Evolutionary conservation across 441 rosid genomes (phyloP).

Genomic region (Euphorbia corollata): DNA sequence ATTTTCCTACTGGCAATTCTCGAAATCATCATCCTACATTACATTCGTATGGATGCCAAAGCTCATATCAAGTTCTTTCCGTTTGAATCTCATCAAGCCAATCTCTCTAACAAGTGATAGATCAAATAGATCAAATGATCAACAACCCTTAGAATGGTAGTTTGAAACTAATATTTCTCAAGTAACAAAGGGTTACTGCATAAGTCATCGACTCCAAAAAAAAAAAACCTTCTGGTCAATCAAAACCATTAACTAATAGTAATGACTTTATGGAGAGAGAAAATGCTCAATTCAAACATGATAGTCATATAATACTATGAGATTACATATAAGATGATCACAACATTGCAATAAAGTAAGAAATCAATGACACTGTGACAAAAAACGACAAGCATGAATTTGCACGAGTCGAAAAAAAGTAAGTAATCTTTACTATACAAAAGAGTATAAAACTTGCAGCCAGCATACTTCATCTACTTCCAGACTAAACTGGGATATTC

Average conservation of each 20-base stretch:
- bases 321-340: background rate
- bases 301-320: background rate
- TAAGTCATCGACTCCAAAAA: too few species aligned
- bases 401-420: background rate
- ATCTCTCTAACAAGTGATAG: background rate
- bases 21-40: too few species aligned
- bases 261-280: too few species aligned
- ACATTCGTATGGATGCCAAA: background rate
- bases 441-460: conserved; percentile 16
- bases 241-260: too few species aligned
- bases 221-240: too few species aligned
- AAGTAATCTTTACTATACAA: conserved; percentile 11
- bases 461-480: conserved; percentile 25
- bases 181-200: too few species aligned
- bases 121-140: too few species aligned
- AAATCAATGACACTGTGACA: background rate
- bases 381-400: background rate
- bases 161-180: background rate
- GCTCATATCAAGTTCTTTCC: background rate
- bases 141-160: background rate
- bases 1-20: too few species aligned
- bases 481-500: conserved; percentile 30
- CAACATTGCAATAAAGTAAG: conserved; percentile 13
- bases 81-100: background rate
- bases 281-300: background rate